These are phyloP conservation scores for Brasilioporus rufonigricans DNA, from an alignment of 768 basidiomycete genomes.

Conservation along the genomic window DNA sequence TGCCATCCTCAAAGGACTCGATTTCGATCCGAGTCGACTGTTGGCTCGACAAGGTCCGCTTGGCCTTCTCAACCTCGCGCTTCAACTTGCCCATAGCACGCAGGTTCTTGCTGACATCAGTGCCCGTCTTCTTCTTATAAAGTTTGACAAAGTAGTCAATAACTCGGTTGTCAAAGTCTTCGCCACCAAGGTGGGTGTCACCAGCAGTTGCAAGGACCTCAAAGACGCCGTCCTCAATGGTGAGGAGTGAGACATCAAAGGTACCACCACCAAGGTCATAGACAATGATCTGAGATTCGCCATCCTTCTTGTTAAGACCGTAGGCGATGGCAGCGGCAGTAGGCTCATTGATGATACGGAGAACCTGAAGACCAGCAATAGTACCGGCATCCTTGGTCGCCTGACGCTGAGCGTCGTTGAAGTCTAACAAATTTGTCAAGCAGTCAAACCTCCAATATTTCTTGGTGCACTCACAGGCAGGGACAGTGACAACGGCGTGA, in stretches of 20 bases:
- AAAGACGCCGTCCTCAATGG: conserved; percentile 91
- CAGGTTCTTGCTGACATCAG: conserved; percentile 75
- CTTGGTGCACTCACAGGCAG: conserved; percentile 65
- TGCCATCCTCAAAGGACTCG: conserved; percentile 50
- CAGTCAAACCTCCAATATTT: background rate
- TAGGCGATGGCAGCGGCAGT: conserved; percentile 98
- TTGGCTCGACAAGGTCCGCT: conserved; percentile 89
- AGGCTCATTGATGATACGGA: conserved; percentile 98
- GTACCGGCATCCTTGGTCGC: conserved; percentile 98
- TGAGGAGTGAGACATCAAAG: conserved; percentile 96
- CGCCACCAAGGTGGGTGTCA: conserved; percentile 93
- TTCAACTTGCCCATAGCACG: conserved; percentile 89
- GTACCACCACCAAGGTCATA: conserved; percentile 99
- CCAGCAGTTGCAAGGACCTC: conserved; percentile 89
- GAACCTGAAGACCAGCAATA: conserved; percentile 91
- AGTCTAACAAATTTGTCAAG: conserved; percentile 59
- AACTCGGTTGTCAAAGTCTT: conserved; percentile 93
- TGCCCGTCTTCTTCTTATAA: conserved; percentile 92
- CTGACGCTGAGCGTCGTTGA: conserved; percentile 99
- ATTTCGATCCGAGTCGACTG: conserved; percentile 92
- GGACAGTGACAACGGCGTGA: conserved; percentile 97
- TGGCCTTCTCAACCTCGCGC: conserved; percentile 92
- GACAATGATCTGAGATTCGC: conserved; percentile 94
- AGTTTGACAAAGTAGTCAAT: conserved; percentile 86
- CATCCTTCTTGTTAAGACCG: conserved; percentile 94